Evolutionary conservation across 306 rosid species (phyloP), one percentile per base, ranked within the genome.

Genomic region (Argentina anserina): DNA sequence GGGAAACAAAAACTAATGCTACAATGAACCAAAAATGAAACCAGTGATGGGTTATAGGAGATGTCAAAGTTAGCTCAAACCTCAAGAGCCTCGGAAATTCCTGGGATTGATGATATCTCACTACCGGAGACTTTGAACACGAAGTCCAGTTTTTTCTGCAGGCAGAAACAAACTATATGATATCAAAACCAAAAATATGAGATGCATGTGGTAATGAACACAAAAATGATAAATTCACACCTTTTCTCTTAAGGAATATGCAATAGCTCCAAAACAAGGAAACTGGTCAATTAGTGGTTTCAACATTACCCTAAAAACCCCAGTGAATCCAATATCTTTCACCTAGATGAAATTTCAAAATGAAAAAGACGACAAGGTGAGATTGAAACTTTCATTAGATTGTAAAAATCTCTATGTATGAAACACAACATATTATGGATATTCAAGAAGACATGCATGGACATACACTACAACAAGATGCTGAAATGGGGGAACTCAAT

Each of bases 301-400:
- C 88, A 94, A 91, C 72, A 94, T 91, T 87, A 94, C 84, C 93
- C 96, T 91, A 92, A 91, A 94, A 85, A 91, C 96, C 83, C 98
- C 98, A 80, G 98, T 91, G 95, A 94, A 89, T 89, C 92, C 95
- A 88, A 94, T 83, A 83, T 91, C 75, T 91, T 94, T 94, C 80
- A 94, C 98, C 98, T 94, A 81, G 65, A 85, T 43, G 79, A 82
- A 81, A n/a, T n/a, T n/a, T n/a, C 84, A 88, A 78, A 77, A 66
- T 73, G 36, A 79, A 80, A 65, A 77, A 67, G 71, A 70, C 75
- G 61, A 80, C 7, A 75, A 53, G 37, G 47, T 9, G 21, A 43
- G 55, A 20, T 20, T 67, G 2, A 31, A 28, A 67, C 26, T 67
- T 67, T 10, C 25, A 26, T 3, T 5, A 1, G 21, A 36, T n/a